Base-by-base conservation (phyloP, 2,329 filamentous ascomycete species). In the Fusarium tjaetaba region DNA sequence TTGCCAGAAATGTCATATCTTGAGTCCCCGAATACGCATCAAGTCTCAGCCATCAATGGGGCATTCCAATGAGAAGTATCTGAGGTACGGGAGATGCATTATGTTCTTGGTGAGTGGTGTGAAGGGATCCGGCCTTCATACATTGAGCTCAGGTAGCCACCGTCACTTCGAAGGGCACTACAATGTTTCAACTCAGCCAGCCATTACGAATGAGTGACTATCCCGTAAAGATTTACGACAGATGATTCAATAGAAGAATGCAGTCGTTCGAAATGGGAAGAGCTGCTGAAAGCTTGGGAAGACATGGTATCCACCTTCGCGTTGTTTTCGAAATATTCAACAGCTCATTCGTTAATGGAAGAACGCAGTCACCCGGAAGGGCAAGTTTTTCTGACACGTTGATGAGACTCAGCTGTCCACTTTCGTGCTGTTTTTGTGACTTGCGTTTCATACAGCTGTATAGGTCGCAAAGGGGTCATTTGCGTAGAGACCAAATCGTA, bases 401-500 rank as follows among this genome's bases (percentile, higher is more conserved):
- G 14, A 15, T n/a, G 14, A 42, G 14, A 11, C 22, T 42, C 41
- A 42, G 41, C 41, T 42, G 9, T 6, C 39, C 39, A n/a, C 22
- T 13, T 42, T 42, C 14, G 14, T 15, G 13, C 39, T 6, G 4
- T 2, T 3, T 42, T 22, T 14, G 39, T 15, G 8, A 42, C 22
- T 7, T 42, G n/a, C 10, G 14, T 24, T 18, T 11, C 6, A 22
- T 18, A 15, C 8, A 13, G 14, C 39, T 10, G 10, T 34, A 34
- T 14, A 34, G 7, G 32, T 34, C 14, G 13, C 14, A 15, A 11
- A 26, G 3, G 42, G 15, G n/a, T 1, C 5, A 4, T 18, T 7
- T 24, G 9, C 0, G n/a, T 24, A 18, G 6, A 43, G 18, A 4
- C 1, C 16, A 18, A 18, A 24, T n/a, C 42, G 4, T 8, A 24